Base-by-base conservation (phyloP, 345 rosid genomes). In the Camelina sativa region DNA sequence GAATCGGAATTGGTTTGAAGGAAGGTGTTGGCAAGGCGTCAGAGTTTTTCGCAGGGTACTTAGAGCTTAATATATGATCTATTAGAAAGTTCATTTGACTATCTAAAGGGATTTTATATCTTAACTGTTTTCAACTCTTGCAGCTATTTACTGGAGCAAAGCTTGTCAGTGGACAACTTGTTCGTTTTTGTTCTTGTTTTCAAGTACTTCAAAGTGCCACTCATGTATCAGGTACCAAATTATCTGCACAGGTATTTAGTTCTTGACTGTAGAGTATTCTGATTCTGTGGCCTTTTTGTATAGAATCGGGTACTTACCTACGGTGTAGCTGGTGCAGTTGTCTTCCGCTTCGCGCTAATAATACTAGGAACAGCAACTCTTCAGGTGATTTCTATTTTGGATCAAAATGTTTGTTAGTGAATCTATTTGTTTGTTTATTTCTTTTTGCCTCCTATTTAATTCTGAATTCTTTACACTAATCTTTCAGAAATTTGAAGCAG, bases 101-200 rank as follows among this genome's bases (percentile, higher is more conserved):
- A 47, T 41, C 11, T 4, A 30, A 55, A 11, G 61, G 9, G 22
- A 51, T 50, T 34, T 32, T 5, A 5, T 1, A 5, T 5, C 1
- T 66, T 58, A 16, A 38, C 71, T 38, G 16, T 17, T 16, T 80
- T 32, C 54, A 59, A 47, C 55, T 10, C 50, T 84, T 86, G 80
- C 91, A 94, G 98, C 78, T 94, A 94, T 65, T 67, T 94, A 62
- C 80, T 94, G 88, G 97, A 94, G 91, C 96, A 94, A 83, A 94
- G 97, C 80, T 87, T 91, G 83, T 94, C 98, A 1, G 98, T 94
- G 63, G 98, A 94, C 80, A 94, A 94, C 83, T 84, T 94, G 67
- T 94, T 94, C 70, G 93, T 94, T 80, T 94, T 94, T 81, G 91
- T 94, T 75, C 87, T 94, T 69, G 67, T 91, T 71, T 94, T 94